Base-by-base conservation (phyloP, 352 stramenopile species). In the Globisporangium ultimum region DNA sequence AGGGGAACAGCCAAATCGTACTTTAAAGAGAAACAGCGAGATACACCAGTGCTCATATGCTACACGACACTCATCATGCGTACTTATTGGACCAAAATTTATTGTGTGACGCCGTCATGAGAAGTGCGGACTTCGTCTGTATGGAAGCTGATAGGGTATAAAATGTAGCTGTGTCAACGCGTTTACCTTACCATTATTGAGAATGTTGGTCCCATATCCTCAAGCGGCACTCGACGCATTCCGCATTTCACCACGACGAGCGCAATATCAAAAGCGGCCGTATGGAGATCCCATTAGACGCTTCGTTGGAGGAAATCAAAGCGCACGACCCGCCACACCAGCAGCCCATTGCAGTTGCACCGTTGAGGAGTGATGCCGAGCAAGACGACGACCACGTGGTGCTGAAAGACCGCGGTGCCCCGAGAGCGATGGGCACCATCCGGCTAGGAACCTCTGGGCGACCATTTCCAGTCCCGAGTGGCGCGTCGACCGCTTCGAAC, bases 401-500 rank as follows among this genome's bases (percentile, higher is more conserved):
- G n/a, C 21, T 91, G 46, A 59, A 55, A 6, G 70, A 70, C 6
- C 61, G 75, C 8, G 56, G 70, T 5, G 54, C 82, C 52, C 66
- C 71, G 41, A 51, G 64, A 4, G 55, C 70, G 36, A 88, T 88
- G 74, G 80, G 76, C 0, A 71, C 52, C 20, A 53, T 90, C 38
- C 78, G 74, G 2, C 57, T 90, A 6, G 80, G 80, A 10, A 61
- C 73, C 5, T 84, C 80, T 2, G 74, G 76, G 1, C 66, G 72
- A 9, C 64, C 76, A 24, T 73, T 84, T 0, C 61, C 76, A 24
- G 71, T 84, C 0, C 61, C 68, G 36, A 67, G 72, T 21, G 5
- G 20, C 11, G 4, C 46, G 2, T 24, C 46, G 9, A 43, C 3
- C 10, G 8, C 14, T 3, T 43, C 38, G 38, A 10, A 13, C 14